Base-by-base conservation (phyloP, 306 rosid species). In the Vachellia pachyceras region DNA sequence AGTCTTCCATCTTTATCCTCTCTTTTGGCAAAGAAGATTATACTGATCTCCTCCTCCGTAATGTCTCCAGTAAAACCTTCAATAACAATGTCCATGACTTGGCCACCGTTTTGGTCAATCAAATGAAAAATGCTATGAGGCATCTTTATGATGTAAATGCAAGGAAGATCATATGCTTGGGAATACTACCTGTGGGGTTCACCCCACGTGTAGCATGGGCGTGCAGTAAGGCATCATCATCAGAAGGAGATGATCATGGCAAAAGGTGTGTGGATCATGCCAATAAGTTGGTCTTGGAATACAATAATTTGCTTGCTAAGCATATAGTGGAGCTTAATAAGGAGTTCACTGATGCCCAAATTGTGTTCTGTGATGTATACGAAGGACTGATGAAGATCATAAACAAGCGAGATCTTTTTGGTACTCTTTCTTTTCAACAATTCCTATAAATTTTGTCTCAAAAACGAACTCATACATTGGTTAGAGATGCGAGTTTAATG, bases 11-110 rank as follows among this genome's bases (percentile, higher is more conserved):
- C 72, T 89, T 91, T 77, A 82, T 79, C 81, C 92, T 94, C 82
- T 94, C 97, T 13, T 91, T 94, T 65, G 97, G 98, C 57, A 88
- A 91, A 87, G 91, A 92, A 45, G 97, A 94, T 76, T 94, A 83
- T 85, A 83, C 89, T 40, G 85, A 90, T 45, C 84, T 90, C 74
- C 83, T 82, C 81, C 85, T 88, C 5, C 73, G 69, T 9, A 90
- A 88, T 70, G 72, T 92, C 55, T 58, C 88, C 10, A 76, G 57
- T 73, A 68, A 72, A 69, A 75, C 23, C 72, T 69, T 79, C 25
- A 80, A 81, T 42, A 44, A 45, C 15, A 50, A 10, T 14, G 75
- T 82, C 45, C 80, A 72, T 41, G 50, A 85, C 29, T 87, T 90
- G 45, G 87, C 94, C 7, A 87, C 82, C 77, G 83, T 92, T 52